phyloP scores from a whole-genome alignment of 108 stramenopile genomes.

The Discostella pseudostelligera region DNA sequence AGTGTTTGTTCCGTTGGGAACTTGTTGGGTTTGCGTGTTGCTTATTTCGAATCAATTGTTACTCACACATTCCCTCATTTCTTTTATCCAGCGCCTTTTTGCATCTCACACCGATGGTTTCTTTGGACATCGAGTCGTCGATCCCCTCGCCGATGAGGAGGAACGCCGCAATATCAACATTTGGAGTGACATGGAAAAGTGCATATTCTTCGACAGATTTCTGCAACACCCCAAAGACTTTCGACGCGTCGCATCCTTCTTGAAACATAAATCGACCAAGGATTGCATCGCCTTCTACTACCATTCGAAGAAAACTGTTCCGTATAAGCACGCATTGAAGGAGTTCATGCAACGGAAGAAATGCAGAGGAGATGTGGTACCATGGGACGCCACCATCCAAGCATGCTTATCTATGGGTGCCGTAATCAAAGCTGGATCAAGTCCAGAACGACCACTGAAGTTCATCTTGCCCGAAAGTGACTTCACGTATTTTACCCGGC shows the following conservation, averaged over 20 bases:
- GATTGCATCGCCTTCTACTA: constrained; percentile 95
- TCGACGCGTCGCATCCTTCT: constrained; percentile 88
- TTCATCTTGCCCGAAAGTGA: constrained; percentile 67
- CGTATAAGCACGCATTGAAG: constrained; percentile 83
- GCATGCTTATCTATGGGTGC: constrained; percentile 74
- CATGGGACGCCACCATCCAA: constrained; percentile 86
- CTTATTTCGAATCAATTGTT: constrained; percentile 1
- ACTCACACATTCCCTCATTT: not conserved
- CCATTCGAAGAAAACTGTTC: constrained; percentile 85
- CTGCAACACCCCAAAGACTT: constrained; percentile 97
- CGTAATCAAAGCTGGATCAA: constrained; percentile 55
- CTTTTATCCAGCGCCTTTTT: constrained; percentile 46
- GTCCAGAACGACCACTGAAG: constrained; percentile 65
- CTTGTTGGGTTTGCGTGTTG: not conserved
- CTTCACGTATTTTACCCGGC: constrained; percentile 52
- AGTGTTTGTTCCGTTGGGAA: constrained; percentile 24
- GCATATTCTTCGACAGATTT: constrained; percentile 96
- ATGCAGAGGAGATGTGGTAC: constrained; percentile 59
- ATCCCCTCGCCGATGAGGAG: constrained; percentile 56
- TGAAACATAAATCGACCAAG: constrained; percentile 84
- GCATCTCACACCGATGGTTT: constrained; percentile 69
- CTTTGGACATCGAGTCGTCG: constrained; percentile 51
- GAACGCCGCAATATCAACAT: constrained; percentile 45
- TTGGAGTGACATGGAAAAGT: constrained; percentile 98
- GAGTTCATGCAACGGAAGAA: constrained; percentile 83